phyloP scores from a whole-genome alignment of 306 rosid genomes.

The Comarum palustre region DNA sequence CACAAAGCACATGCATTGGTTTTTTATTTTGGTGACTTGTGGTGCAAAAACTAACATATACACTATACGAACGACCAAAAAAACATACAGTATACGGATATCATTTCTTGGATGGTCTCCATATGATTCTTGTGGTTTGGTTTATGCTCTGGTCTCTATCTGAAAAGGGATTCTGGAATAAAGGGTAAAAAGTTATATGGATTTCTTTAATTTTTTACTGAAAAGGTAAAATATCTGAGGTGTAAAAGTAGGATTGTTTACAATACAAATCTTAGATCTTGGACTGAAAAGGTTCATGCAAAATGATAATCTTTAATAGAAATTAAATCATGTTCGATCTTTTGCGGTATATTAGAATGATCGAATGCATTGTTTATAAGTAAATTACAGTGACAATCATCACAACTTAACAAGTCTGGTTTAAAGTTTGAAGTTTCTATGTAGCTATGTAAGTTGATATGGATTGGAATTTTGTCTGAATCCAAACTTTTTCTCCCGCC shows the following conservation, averaged over 20 bases:
- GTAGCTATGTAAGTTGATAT: no score
- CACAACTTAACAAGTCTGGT: no score
- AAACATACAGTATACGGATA: no score
- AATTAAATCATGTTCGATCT: no score
- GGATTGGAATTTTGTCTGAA: no score
- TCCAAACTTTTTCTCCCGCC: no score
- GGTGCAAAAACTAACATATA: no score
- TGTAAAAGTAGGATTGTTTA: slow-evolving; percentile 29
- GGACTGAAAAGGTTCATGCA: not conserved
- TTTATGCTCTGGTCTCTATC: slow-evolving; percentile 19
- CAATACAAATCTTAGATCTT: slow-evolving; percentile 7
- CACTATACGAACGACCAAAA: no score
- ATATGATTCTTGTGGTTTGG: slow-evolving; percentile 3
- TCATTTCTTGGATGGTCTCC: not conserved
- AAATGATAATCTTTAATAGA: not conserved
- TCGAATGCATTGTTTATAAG: no score
- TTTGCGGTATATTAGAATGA: no score
- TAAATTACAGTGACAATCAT: no score
- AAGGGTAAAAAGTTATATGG: slow-evolving; percentile 13
- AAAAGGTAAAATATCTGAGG: slow-evolving; percentile 16
- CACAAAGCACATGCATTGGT: slow-evolving; percentile 11
- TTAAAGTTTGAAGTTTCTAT: no score
- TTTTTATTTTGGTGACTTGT: not conserved
- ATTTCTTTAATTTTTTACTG: slow-evolving; percentile 7
- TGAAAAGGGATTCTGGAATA: slow-evolving; percentile 16